Conservation (phyloP, 352 stramenopile species). For the Peronospora destructor region DNA sequence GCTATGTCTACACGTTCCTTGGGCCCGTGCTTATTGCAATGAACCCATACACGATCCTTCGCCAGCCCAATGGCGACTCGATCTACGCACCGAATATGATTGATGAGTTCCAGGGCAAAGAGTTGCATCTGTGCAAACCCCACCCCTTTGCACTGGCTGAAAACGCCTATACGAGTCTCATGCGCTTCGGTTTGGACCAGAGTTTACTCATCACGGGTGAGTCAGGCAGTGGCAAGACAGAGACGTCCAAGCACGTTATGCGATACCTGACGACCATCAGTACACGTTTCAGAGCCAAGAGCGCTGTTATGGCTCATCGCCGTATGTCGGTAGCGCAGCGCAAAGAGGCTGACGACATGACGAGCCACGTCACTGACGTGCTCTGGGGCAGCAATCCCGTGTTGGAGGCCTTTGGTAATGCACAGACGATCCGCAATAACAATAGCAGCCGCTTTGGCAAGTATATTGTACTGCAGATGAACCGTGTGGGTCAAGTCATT, state of each 20-base stretch:
- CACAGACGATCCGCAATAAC: slow-evolving; percentile 85
- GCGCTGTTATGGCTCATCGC: slow-evolving; percentile 62
- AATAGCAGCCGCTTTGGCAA: slow-evolving; percentile 84
- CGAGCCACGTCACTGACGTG: slow-evolving; percentile 63
- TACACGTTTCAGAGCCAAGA: slow-evolving; percentile 60
- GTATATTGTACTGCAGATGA: slow-evolving; percentile 84
- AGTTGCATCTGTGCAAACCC: slow-evolving; percentile 74
- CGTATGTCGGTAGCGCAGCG: slow-evolving; percentile 73
- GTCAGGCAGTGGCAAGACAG: slow-evolving; percentile 89
- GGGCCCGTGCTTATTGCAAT: slow-evolving; percentile 85
- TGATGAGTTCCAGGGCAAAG: slow-evolving; percentile 68
- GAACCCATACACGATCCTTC: slow-evolving; percentile 87
- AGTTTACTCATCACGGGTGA: slow-evolving; percentile 83
- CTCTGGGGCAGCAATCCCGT: slow-evolving; percentile 78
- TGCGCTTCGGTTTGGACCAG: slow-evolving; percentile 81
- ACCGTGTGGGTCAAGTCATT: slow-evolving; percentile 71
- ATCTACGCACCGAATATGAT: slow-evolving; percentile 80
- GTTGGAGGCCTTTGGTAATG: slow-evolving; percentile 81
- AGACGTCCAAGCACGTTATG: slow-evolving; percentile 95
- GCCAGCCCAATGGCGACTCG: slow-evolving; percentile 52
- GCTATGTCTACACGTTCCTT: slow-evolving; percentile 89
- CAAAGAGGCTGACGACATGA: slow-evolving; percentile 66
- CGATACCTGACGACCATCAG: slow-evolving; percentile 88
- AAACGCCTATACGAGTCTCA: slow-evolving; percentile 84
- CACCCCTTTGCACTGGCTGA: slow-evolving; percentile 85